Evolutionary conservation across 352 stramenopile species (phyloP), one percentile per base, ranked within the genome.

Genomic region (Phytophthora agathidicida): DNA sequence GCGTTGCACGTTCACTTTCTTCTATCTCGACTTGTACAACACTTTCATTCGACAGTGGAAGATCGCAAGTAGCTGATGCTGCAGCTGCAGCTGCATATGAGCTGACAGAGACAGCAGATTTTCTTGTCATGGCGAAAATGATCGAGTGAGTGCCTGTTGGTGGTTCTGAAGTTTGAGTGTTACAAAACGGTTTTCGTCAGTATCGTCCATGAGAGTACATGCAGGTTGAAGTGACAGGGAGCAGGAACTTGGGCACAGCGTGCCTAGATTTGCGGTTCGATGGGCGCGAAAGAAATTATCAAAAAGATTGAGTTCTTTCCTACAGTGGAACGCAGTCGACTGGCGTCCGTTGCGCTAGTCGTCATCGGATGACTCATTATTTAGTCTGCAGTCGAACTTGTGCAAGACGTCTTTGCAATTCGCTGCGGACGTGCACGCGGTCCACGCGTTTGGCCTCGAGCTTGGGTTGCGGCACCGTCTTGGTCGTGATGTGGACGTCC

Each of bases 371-470:
- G 13, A 33, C 33, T 13, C 36, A 31, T 28, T 26, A 30, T 43
- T 7, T 16, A 7, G 11, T 24, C 26, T 11, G 11, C n/a, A 39
- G 11, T 33, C 43, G 49, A 27, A 73, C 14, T 2, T 50, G 38
- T 1, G 38, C 30, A 5, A 77, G 55, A 13, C 68, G 71, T 20
- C 65, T 63, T 7, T 71, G 69, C 8, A 91, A 37, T 44, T 93
- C 85, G 27, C 63, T 71, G 22, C 67, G 73, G 2, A 79, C 64
- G 33, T 83, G 43, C 28, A 90, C 9, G 31, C 31, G 50, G 32
- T 91, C 79, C n/a, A 94, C 70, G 9, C 75, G 79, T 9, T 69
- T 66, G 4, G 77, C 85, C 26, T 93, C 83, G 1, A 94, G 65
- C n/a, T 84, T 84, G 6, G 69, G 70, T 7, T 76, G 69, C 13